Conservation (phyloP, 2,329 filamentous ascomycete species). For the Fusarium sp. region DNA sequence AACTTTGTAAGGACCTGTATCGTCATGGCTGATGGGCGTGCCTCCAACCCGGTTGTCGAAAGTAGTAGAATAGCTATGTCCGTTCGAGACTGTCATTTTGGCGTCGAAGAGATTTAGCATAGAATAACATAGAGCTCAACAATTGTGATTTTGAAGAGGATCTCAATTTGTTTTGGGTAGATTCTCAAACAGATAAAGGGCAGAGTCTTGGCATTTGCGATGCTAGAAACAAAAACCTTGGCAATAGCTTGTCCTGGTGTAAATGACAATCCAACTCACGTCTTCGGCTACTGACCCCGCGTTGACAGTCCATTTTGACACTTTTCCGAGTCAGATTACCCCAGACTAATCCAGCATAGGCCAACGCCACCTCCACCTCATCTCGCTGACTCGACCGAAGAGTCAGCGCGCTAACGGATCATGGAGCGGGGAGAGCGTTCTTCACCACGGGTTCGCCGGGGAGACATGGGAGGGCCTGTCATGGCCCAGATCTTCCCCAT, state of each 20-base stretch:
- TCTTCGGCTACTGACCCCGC: slow-evolving; percentile 3
- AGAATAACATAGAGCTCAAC: neutral
- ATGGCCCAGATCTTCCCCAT: neutral
- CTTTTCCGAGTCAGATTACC: neutral
- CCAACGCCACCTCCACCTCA: no score
- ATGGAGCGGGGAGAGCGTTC: no score
- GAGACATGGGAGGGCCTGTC: no score
- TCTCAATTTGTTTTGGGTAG: neutral
- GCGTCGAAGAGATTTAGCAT: neutral
- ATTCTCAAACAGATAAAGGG: neutral
- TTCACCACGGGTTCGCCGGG: no score
- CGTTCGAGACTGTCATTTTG: slow-evolving; percentile 16
- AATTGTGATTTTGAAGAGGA: neutral
- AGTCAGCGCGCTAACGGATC: neutral
- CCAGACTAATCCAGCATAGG: neutral
- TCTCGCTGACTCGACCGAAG: slow-evolving; percentile 10
- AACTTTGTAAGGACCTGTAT: neutral
- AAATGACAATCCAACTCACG: neutral
- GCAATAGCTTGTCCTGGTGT: no score
- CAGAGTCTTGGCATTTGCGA: neutral
- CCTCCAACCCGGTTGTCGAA: slow-evolving; percentile 21
- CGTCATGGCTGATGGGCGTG: slow-evolving; percentile 3
- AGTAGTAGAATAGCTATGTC: slow-evolving; percentile 7
- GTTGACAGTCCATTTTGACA: slow-evolving; percentile 4
- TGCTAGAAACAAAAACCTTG: no score